A percentile compares a stretch with the other conserved stretches of the same genome.
These are phyloP conservation scores for Phlyctochytrium arcticum DNA, from an alignment of 192 early-diverging fungal genomes.

Conservation along the genomic window DNA sequence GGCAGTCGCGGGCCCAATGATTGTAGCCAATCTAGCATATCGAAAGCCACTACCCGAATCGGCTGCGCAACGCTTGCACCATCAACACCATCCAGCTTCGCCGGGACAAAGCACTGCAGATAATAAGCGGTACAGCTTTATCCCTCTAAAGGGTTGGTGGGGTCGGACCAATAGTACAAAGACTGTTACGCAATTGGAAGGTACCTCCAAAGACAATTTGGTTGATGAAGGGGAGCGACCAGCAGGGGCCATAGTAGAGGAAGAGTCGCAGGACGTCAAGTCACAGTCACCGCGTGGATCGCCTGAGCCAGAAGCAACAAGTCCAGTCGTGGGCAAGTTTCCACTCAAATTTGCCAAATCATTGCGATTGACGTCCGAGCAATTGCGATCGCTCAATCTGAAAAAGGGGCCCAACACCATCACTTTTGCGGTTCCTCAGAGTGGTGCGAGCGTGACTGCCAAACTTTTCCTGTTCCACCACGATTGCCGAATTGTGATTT, in stretches of 20 bases:
- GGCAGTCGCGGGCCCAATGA: conserved; percentile 54
- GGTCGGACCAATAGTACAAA: conserved; percentile 13
- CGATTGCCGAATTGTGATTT: conserved; percentile 86
- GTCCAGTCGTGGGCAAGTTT: conserved; percentile 8
- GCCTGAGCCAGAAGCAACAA: neutral
- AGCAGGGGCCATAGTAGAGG: neutral
- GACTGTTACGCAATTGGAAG: conserved; percentile 2
- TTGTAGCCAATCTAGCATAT: conserved; percentile 56
- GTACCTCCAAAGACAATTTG: neutral
- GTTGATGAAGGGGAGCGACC: neutral
- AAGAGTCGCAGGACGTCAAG: neutral
- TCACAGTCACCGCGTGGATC: neutral
- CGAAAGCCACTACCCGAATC: conserved; percentile 49
- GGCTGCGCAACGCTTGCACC: neutral
- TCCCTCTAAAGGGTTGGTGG: conserved; percentile 34
- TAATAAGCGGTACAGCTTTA: conserved; percentile 26
- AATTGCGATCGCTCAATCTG: conserved; percentile 74
- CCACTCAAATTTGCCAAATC: conserved; percentile 65
- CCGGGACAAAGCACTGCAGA: conserved; percentile 5
- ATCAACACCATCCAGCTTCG: neutral
- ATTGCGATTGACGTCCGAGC: conserved; percentile 85
- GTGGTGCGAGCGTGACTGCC: conserved; percentile 72
- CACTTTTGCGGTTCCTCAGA: conserved; percentile 80
- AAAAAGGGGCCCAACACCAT: conserved; percentile 86
- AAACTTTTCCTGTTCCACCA: conserved; percentile 87